Conservation (phyloP, 75 land plant genomes). For the Sequoia sempervirens region DNA sequence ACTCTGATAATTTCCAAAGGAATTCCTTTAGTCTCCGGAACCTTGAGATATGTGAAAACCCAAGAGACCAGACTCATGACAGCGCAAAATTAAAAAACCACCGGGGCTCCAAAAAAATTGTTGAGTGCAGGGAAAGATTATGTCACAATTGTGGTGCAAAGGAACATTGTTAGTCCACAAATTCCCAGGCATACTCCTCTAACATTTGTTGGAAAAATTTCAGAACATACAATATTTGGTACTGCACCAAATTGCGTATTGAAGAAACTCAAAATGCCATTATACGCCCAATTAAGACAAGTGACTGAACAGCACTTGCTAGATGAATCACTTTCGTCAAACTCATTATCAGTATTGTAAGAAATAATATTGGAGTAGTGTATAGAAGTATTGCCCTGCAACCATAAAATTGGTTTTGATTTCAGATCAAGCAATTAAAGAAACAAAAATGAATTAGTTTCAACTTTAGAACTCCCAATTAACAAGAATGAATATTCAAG, state of each 20-base stretch:
- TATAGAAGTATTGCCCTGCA: constrained; percentile 27
- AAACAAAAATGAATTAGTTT: too few relatives aligned
- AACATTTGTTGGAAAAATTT: constrained; percentile 31
- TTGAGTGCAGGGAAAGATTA: constrained; percentile 15
- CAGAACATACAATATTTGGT: constrained; percentile 32
- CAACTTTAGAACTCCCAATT: background rate
- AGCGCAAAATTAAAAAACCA: constrained; percentile 13
- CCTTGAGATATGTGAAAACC: constrained; percentile 29
- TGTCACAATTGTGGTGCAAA: constrained; percentile 18
- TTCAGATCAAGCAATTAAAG: too few relatives aligned
- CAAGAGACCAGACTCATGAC: constrained; percentile 12
- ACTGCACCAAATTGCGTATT: constrained; percentile 26
- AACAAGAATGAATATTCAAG: background rate
- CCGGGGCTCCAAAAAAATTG: constrained; percentile 8
- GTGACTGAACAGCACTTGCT: constrained; percentile 11
- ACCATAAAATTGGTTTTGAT: too few relatives aligned
- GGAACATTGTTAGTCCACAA: constrained; percentile 11
- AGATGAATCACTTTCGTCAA: constrained; percentile 8
- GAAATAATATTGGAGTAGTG: constrained; percentile 20
- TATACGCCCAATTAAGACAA: constrained; percentile 11
- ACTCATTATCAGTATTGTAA: constrained; percentile 14
- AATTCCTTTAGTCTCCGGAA: constrained; percentile 29
- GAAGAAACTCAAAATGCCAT: constrained; percentile 14
- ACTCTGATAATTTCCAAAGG: constrained; percentile 31
- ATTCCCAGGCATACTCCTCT: constrained; percentile 20